Base-by-base conservation (phyloP, 75 land plant species). In the Isoetes taiwanensis region DNA sequence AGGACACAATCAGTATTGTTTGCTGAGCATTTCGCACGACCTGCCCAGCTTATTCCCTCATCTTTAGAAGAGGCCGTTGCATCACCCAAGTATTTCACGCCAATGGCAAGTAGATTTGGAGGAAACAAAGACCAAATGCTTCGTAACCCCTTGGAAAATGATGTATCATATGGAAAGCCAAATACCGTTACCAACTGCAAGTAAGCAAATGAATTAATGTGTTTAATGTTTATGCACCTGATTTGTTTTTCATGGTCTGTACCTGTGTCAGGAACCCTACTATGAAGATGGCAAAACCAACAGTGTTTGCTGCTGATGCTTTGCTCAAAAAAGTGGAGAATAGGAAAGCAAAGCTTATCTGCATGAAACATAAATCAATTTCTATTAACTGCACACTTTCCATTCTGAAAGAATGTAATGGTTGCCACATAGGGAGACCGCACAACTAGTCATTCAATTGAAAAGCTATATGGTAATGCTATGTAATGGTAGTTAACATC, bases 251-350 rank as follows among this genome's bases (percentile, higher is more conserved):
- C n/a, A 8, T 52, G 21, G 23, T 52, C 9, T 52, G 31, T 64
- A 69, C 97, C 86, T 87, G 85, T 17, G 89, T 81, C 41, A 86
- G 34, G 58, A 79, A 83, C 39, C 95, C 94, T 43, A 91, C 54
- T 6, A 91, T 81, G 58, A 83, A 91, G 41, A 83, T 52, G 1
- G 64, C 78, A 63, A 83, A 91, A 0, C 98, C 98, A 21, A 84
- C 70, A 48, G 77, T 87, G 11, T 80, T 81, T 11, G 98, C 70
- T 52, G 95, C 81, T 34, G 90, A 66, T 33, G 98, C 67, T 62
- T 75, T 93, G 73, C 83, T 79, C n/a, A 93, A 59, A 55, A 93
- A 93, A 61, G 98, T 68, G 19, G 98, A 87, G 20, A 93, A 52
- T 90, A 93, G 72, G 68, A 93, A 88, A 14, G 96, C 88, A 64